Percentiles rank a stretch among this genome's conserved stretches.
phyloP scores from a whole-genome alignment of 2,329 filamentous ascomycete genomes.

The Cordyceps sp. region DNA sequence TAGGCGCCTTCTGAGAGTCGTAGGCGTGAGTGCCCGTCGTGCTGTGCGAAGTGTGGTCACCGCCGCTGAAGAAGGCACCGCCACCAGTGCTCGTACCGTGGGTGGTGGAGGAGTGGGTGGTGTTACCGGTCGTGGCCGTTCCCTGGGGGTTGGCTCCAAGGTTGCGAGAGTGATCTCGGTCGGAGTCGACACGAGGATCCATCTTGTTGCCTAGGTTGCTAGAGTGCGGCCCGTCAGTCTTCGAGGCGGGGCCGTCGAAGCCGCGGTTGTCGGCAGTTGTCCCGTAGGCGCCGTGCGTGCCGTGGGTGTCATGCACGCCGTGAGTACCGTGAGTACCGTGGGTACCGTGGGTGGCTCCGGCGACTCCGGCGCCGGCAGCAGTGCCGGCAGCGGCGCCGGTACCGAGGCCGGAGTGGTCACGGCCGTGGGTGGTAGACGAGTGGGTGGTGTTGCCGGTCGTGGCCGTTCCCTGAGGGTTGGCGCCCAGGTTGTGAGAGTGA shows the following conservation, averaged over 20 bases:
- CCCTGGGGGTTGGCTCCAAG: conserved; percentile 11
- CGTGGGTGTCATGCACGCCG: conserved; percentile 5
- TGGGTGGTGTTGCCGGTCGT: too few relatives aligned
- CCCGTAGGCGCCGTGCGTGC: neutral
- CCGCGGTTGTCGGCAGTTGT: neutral
- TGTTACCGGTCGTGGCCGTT: conserved; percentile 4
- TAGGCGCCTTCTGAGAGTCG: conserved; percentile 5
- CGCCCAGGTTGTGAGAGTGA: conserved; percentile 16
- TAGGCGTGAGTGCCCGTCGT: conserved; percentile 2
- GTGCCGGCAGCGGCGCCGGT: too few relatives aligned
- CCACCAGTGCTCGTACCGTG: conserved; percentile 4
- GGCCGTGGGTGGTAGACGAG: too few relatives aligned
- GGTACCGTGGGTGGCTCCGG: conserved; percentile 5
- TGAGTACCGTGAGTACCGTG: conserved; percentile 4
- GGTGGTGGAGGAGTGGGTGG: conserved; percentile 1
- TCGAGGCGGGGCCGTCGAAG: conserved; percentile 4
- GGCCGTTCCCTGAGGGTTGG: conserved; percentile 12
- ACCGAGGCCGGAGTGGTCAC: conserved; percentile 24
- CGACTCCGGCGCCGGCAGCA: conserved; percentile 24
- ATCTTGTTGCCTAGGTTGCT: conserved; percentile 28
- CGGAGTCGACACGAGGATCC: conserved; percentile 36
- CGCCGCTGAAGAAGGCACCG: conserved; percentile 3
- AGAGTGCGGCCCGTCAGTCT: conserved; percentile 24
- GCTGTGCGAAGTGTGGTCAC: neutral
- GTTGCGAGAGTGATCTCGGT: conserved; percentile 23